A percentile compares a stretch with the other conserved stretches of the same genome.
Conservation (phyloP, 1,139 yeast species). For the Entelexis sorbosivorans region DNA sequence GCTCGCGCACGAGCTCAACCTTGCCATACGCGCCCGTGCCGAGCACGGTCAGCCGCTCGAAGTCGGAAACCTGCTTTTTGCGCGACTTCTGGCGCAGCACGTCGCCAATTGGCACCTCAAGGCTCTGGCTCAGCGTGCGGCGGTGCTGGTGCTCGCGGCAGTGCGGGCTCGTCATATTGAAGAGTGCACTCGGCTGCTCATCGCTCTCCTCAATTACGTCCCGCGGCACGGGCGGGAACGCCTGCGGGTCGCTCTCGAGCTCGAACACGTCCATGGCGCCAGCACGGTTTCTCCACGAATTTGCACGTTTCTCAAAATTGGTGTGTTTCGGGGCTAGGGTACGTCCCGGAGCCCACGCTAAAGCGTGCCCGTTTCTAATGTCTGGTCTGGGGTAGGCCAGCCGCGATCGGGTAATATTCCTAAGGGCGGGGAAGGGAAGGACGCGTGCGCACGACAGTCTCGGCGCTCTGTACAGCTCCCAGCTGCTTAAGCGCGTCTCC, state of each 20-base stretch:
- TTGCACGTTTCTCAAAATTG: neutral
- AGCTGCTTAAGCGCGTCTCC: too few relatives aligned
- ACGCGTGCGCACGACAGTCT: too few relatives aligned
- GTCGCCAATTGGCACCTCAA: conserved; percentile 38
- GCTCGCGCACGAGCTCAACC: conserved; percentile 65
- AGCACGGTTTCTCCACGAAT: neutral
- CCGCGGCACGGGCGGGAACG: conserved; percentile 23
- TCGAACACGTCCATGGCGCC: conserved; percentile 26
- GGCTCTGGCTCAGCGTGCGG: conserved; percentile 34
- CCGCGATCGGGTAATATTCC: neutral
- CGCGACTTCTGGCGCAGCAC: conserved; percentile 25
- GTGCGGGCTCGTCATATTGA: neutral
- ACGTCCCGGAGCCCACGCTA: neutral
- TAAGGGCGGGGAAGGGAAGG: too few relatives aligned
- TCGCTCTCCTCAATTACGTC: conserved; percentile 6
- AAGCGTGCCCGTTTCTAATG: neutral
- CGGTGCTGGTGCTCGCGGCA: conserved; percentile 16
- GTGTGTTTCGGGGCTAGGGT: neutral
- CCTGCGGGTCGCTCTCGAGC: conserved; percentile 31
- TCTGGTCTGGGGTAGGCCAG: neutral
- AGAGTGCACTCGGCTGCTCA: conserved; percentile 1
- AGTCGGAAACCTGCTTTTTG: conserved; percentile 43
- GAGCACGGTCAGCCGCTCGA: conserved; percentile 66
- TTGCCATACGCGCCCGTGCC: conserved; percentile 92
- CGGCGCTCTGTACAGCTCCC: too few relatives aligned